Evolutionary conservation across 1,284 basidiomycete species (phyloP).

Genomic region (Tilletia walkeri): DNA sequence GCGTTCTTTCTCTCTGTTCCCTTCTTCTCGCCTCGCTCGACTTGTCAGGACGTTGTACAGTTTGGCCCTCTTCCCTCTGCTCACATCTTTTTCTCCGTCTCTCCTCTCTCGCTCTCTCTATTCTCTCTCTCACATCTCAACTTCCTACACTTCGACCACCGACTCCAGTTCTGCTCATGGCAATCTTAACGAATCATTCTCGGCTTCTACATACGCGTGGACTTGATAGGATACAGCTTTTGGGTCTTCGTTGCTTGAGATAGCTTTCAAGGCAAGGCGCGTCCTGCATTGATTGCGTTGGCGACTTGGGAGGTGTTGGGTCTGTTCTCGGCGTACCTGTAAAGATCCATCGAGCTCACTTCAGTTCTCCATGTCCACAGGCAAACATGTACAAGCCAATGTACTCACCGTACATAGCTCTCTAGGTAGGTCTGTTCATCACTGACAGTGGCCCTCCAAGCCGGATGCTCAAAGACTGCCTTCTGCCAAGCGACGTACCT

Average conservation of each 20-base stretch:
- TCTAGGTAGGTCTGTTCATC: conserved; percentile 71
- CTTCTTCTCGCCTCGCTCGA: background rate
- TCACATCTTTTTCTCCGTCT: background rate
- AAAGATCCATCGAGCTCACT: background rate
- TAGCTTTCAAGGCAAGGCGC: conserved; percentile 7
- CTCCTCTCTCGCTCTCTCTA: background rate
- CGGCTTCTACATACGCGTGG: too few species aligned
- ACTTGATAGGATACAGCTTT: too few species aligned
- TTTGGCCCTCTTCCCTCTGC: background rate
- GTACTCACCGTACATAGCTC: conserved; percentile 61
- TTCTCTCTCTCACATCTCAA: background rate
- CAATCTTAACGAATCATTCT: too few species aligned
- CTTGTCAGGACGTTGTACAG: background rate
- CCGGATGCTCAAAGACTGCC: conserved; percentile 65
- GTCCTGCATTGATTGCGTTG: conserved; percentile 43
- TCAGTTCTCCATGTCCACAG: too few species aligned
- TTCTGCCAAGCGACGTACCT: conserved; percentile 64
- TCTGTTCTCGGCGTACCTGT: conserved; percentile 40
- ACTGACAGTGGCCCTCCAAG: conserved; percentile 70
- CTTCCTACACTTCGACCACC: background rate
- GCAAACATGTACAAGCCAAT: too few species aligned
- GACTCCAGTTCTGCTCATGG: background rate
- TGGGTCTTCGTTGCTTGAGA: too few species aligned
- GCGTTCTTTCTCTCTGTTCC: background rate
- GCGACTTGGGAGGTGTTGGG: conserved; percentile 45